These are phyloP conservation scores for Drechslerella dactyloides DNA, from an alignment of 2,329 filamentous ascomycete species.

Conservation along the genomic window DNA sequence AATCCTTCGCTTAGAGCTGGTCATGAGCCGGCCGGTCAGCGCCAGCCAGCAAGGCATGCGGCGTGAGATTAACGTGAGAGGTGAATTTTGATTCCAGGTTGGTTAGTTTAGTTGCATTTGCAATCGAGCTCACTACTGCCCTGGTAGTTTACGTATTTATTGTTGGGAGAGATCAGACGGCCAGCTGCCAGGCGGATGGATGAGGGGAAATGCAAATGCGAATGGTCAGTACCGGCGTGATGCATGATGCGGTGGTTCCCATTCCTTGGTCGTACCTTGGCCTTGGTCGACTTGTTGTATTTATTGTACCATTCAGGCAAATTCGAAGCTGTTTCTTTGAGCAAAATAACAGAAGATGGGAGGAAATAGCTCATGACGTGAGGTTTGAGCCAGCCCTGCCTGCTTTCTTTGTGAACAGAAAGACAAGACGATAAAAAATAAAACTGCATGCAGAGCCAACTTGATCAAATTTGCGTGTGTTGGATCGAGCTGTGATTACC, in stretches of 20 bases:
- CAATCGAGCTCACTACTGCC: too few relatives aligned
- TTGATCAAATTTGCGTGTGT: background rate
- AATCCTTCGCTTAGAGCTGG: background rate
- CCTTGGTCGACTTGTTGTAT: background rate
- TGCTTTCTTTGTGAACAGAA: background rate
- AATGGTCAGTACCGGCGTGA: conserved; percentile 18
- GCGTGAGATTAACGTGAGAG: conserved; percentile 2
- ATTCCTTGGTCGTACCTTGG: conserved; percentile 14
- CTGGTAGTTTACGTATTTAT: background rate
- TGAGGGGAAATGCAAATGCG: background rate
- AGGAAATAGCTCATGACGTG: background rate
- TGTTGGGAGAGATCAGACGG: conserved; percentile 1
- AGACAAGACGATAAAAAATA: background rate
- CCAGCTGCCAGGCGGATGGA: background rate
- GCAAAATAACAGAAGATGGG: background rate
- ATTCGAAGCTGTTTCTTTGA: background rate
- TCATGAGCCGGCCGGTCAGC: background rate
- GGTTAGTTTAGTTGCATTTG: too few relatives aligned
- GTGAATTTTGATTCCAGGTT: too few relatives aligned
- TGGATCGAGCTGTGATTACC: background rate
- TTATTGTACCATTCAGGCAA: conserved; percentile 2
- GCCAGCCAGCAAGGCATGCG: background rate
- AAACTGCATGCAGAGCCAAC: background rate
- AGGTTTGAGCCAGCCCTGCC: background rate
- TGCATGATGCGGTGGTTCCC: conserved; percentile 47